Conservation (phyloP, 2,329 filamentous ascomycete species). For the Trichothecium sympodiale region DNA sequence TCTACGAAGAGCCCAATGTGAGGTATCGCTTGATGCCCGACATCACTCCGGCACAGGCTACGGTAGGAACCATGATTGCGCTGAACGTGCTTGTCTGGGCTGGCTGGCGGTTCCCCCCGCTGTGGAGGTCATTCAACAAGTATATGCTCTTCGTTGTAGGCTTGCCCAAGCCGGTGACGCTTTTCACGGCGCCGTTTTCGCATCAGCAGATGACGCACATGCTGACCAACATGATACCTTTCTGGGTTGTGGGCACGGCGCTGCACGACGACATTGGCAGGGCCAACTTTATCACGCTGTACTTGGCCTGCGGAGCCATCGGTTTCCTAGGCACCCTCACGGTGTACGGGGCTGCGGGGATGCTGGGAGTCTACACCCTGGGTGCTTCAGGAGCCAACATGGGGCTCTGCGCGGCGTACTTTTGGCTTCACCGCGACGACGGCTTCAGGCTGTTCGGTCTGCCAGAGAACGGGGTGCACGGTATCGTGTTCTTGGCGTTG, state of each 20-base stretch:
- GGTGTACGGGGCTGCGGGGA: constrained; percentile 32
- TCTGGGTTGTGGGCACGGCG: constrained; percentile 55
- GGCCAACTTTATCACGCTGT: constrained; percentile 58
- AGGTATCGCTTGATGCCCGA: constrained; percentile 46
- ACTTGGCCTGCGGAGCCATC: constrained; percentile 44
- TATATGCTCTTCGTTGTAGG: constrained; percentile 57
- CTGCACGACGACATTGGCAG: constrained; percentile 62
- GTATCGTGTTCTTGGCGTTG: constrained; percentile 41
- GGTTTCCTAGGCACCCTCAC: constrained; percentile 49
- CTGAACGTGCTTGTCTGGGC: constrained; percentile 45
- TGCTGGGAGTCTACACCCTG: constrained; percentile 39
- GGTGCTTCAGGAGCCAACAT: constrained; percentile 58
- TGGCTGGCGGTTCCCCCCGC: constrained; percentile 51
- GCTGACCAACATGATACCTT: constrained; percentile 49
- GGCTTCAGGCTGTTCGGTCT: constrained; percentile 46
- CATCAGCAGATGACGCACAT: constrained; percentile 55
- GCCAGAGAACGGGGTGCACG: constrained; percentile 45
- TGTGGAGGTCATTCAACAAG: constrained; percentile 56
- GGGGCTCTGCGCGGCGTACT: constrained; percentile 50
- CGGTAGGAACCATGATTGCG: constrained; percentile 50
- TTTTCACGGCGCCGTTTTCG: constrained; percentile 57
- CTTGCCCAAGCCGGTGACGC: constrained; percentile 48
- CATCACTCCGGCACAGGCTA: constrained; percentile 50
- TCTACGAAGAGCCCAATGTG: constrained; percentile 43
- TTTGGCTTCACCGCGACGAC: constrained; percentile 46